Base-by-base conservation (phyloP, 2,329 filamentous ascomycete genomes). In the Paecilomyces formosus region DNA sequence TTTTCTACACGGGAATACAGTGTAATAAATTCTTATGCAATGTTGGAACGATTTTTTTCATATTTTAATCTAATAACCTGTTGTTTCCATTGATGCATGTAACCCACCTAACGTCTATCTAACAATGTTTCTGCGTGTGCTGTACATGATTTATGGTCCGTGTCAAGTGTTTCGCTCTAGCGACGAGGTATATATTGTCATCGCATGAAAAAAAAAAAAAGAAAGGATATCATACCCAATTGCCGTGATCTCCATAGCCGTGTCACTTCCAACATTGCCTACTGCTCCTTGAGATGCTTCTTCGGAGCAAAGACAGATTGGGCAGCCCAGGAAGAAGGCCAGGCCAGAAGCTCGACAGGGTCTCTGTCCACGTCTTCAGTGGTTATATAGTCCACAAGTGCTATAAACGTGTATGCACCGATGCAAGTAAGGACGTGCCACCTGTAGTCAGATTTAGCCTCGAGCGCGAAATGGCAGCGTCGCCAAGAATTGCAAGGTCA, bases 391-490 rank as follows among this genome's bases (percentile, higher is more conserved):
- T 78, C 76, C 9, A 78, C 67, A 24, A 75, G 59, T 0, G 66
- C 73, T 8, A 78, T 74, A 1, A 68, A 75, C 3, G 72, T 66
- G 45, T 78, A 78, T 2, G 74, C 76, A 11, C 76, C 76, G 28
- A 78, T 72, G 0, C 72, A 73, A 3, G 76, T 78, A 5, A 77
- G 70, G 5, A 77, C 49, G 58, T 78, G 76, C 76, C 76, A 77
- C 75, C 75, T 77, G 12, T 54, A 21, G 30, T 18, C 21, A 13
- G 1, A n/a, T 39, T 5, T 1, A 1, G 52, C 61, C 24, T 63
- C 12, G 28, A 50, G 31, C 31, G n/a, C 15, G 39, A n/a, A 8
- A 9, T 2, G n/a, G 1, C 21, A 7, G 33, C 33, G 2, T 9
- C 31, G 53, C 18, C 12, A 55, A 28, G 61, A 18, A 5, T 21